Base-by-base conservation (phyloP, 257 asterid species). In the Solanum bukasovii region DNA sequence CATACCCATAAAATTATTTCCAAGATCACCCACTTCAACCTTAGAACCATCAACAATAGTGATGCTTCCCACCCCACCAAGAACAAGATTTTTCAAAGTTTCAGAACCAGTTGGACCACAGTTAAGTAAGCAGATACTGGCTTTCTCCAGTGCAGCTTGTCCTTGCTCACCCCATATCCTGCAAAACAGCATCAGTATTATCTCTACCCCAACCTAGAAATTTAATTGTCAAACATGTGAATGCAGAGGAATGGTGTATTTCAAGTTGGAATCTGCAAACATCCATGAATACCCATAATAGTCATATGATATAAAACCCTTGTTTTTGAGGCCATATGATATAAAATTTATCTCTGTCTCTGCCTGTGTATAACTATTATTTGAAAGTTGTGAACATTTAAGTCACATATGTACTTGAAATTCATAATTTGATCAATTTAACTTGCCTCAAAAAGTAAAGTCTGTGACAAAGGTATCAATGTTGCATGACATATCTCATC, bases 131-230 rank as follows among this genome's bases (percentile, higher is more conserved):
- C 99, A 96, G 79, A 97, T 93, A 92, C 98, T 96, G 38, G 99
- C 91, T 93, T 94, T 97, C 93, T 97, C 99, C 40, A 97, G 96
- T 13, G 98, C 99, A 86, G 96, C 93, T 90, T 97, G 99, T 85
- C 99, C 99, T 90, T 96, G 96, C 91, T 97, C 99, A n/a, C 99
- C 99, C 99, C 99, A 97, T 87, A 97, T 97, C 92, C 99, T 97
- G 92, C 90, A 93, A 87, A 87, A 83, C 6, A 87, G 46, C 35
- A 31, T 3, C 42, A 25, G 61, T 90, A 81, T 14, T 29, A 34
- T 34, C 81, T 9, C 79, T 70, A 70, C 11, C 46, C 84, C 63
- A 78, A n/a, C 63, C 61, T 12, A 13, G 59, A 78, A 4, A n/a
- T 23, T 78, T 40, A n/a, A 78, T 78, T 40, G 84, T 25, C 35